Evolutionary conservation across 2,329 filamentous ascomycete species (phyloP).

Genomic region (Beauveria brongniartii): DNA sequence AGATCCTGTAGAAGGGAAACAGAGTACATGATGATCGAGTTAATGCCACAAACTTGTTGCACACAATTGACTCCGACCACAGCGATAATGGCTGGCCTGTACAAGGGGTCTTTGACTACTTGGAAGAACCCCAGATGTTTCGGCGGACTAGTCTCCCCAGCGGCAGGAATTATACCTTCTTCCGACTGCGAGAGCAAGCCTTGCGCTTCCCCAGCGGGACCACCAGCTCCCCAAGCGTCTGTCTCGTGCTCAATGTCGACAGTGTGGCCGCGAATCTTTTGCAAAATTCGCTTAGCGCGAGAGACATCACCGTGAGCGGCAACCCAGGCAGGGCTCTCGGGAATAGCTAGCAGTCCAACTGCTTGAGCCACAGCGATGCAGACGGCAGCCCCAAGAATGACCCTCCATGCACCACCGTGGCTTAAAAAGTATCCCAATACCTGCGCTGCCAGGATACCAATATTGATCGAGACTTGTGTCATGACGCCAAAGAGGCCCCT

Average conservation of each 20-base stretch:
- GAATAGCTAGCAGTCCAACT: slow-evolving; percentile 63
- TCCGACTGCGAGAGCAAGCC: slow-evolving; percentile 47
- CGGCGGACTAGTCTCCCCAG: slow-evolving; percentile 12
- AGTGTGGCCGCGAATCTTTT: slow-evolving; percentile 64
- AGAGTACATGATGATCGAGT: slow-evolving; percentile 98
- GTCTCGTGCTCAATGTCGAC: slow-evolving; percentile 68
- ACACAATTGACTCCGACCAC: slow-evolving; percentile 87
- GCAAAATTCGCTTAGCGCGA: slow-evolving; percentile 59
- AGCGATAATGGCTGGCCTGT: slow-evolving; percentile 68
- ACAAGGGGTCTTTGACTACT: slow-evolving; percentile 59
- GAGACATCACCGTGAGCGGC: slow-evolving; percentile 56
- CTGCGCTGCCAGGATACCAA: slow-evolving; percentile 80
- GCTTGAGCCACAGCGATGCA: slow-evolving; percentile 60
- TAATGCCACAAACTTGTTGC: slow-evolving; percentile 90
- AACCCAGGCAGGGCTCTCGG: slow-evolving; percentile 84
- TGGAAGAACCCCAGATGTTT: slow-evolving; percentile 51
- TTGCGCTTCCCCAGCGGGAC: slow-evolving; percentile 53
- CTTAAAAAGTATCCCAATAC: slow-evolving; percentile 82
- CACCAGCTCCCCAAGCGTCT: slow-evolving; percentile 42
- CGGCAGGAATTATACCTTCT: slow-evolving; percentile 8
- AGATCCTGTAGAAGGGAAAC: slow-evolving; percentile 79
- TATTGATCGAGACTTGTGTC: slow-evolving; percentile 89
- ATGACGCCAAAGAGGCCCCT: slow-evolving; percentile 75
- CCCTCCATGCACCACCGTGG: slow-evolving; percentile 69
- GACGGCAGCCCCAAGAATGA: slow-evolving; percentile 69